Conservation (phyloP, 192 early-diverging fungal species). For the Coemansia sp. region DNA sequence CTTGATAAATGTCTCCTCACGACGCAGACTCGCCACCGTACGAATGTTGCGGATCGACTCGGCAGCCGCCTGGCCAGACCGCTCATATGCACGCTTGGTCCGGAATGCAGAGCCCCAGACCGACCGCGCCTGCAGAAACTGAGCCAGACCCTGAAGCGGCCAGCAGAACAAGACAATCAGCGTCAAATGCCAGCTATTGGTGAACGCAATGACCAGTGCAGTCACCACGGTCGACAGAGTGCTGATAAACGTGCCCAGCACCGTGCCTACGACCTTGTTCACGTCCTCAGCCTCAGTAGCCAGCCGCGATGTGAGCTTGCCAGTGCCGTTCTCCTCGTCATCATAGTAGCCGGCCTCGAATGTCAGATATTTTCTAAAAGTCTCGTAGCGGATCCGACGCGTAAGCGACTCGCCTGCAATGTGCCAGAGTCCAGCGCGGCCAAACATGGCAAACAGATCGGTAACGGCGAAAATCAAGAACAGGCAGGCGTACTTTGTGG, state of each 20-base stretch:
- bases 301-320: conserved; percentile 69
- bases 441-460: conserved; percentile 55
- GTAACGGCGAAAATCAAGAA: conserved; percentile 53
- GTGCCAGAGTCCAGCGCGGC: conserved; percentile 56
- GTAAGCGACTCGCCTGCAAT: conserved; percentile 65
- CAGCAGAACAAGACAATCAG: conserved; percentile 63
- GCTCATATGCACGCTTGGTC: conserved; percentile 65
- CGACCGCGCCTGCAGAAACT: conserved; percentile 60
- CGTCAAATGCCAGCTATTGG: conserved; percentile 58
- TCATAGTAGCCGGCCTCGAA: conserved; percentile 79
- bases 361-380: conserved; percentile 63
- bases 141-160: conserved; percentile 63
- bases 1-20: conserved; percentile 52
- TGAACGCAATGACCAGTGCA: conserved; percentile 54
- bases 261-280: conserved; percentile 46
- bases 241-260: conserved; percentile 35
- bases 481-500: conserved; percentile 35
- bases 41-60: conserved; percentile 82
- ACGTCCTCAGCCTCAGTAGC: conserved; percentile 65
- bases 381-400: conserved; percentile 56
- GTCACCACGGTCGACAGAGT: conserved; percentile 26
- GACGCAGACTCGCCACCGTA: conserved; percentile 75
- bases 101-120: conserved; percentile 49
- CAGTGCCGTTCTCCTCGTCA: conserved; percentile 62
- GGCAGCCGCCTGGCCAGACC: conserved; percentile 67